Percentiles rank a stretch among this genome's conserved stretches.
phyloP scores from a whole-genome alignment of 2,329 filamentous ascomycete species.

The Akanthomyces dipterigenus region DNA sequence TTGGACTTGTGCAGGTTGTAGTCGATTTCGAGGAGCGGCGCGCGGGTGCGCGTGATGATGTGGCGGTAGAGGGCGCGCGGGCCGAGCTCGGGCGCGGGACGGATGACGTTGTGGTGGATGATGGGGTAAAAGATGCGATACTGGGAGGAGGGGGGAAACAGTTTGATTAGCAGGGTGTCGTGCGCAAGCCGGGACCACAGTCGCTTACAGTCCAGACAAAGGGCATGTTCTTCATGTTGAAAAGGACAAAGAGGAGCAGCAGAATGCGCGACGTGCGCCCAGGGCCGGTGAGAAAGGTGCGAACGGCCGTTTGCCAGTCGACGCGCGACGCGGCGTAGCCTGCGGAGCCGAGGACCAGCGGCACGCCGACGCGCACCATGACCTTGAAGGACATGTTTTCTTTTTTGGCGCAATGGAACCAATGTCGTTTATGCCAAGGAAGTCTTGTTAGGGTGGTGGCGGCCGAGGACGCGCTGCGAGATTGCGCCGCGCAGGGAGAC shows the following conservation, averaged over 20 bases:
- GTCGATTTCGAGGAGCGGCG: conserved; percentile 72
- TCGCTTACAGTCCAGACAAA: conserved; percentile 65
- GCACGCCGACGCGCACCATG: conserved; percentile 34
- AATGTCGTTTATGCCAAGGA: background rate
- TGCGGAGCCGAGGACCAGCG: conserved; percentile 33
- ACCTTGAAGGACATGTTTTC: conserved; percentile 27
- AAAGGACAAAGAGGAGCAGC: conserved; percentile 47
- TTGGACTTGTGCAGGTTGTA: conserved; percentile 82
- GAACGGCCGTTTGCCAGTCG: conserved; percentile 33
- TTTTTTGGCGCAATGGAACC: conserved; percentile 25
- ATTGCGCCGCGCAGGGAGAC: conserved; percentile 6
- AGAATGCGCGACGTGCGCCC: conserved; percentile 47
- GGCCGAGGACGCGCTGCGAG: conserved; percentile 7
- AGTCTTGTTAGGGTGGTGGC: background rate
- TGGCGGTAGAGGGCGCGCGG: conserved; percentile 67
- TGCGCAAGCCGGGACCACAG: background rate
- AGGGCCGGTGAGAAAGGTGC: conserved; percentile 45
- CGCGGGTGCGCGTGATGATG: conserved; percentile 58
- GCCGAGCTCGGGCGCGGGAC: conserved; percentile 40
- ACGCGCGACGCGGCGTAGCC: conserved; percentile 42
- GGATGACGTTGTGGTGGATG: conserved; percentile 45
- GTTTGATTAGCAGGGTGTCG: background rate
- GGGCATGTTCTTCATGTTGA: conserved; percentile 70
- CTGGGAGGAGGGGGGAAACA: conserved; percentile 25
- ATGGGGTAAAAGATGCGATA: conserved; percentile 53